These are phyloP conservation scores for Brasenia schreberi DNA, from an alignment of 164 flowering plant genomes.

Conservation along the genomic window DNA sequence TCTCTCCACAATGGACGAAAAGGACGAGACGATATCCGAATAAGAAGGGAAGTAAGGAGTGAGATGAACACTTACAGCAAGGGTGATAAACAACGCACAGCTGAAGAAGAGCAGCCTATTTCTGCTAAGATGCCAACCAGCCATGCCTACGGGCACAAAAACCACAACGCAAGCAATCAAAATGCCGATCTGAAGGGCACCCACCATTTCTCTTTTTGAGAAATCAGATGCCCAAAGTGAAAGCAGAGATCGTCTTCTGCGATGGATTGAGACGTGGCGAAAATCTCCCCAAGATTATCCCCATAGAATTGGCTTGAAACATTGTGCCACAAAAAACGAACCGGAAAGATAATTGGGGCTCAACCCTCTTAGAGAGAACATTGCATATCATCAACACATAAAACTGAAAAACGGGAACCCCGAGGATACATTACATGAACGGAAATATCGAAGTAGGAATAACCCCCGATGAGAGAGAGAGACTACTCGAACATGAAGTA, in stretches of 20 bases:
- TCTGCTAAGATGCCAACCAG: slow-evolving; percentile 90
- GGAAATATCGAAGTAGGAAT: too few relatives aligned
- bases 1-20: slow-evolving; percentile 22
- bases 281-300: background rate
- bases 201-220: slow-evolving; percentile 9
- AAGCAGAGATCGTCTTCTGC: background rate
- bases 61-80: slow-evolving; percentile 80
- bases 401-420: too few relatives aligned
- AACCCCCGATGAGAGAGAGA: background rate
- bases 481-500: background rate
- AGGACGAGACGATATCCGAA: slow-evolving; percentile 22
- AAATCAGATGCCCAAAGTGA: background rate
- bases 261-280: background rate
- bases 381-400: too few relatives aligned
- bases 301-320: background rate
- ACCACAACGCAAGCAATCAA: slow-evolving; percentile 69
- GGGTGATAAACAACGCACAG: slow-evolving; percentile 75
- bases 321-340: background rate
- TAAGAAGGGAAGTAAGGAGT: slow-evolving; percentile 75
- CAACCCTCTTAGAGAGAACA: too few relatives aligned
- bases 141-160: slow-evolving; percentile 90
- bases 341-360: background rate
- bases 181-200: slow-evolving; percentile 46
- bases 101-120: slow-evolving; percentile 92
- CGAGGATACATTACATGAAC: too few relatives aligned